Conservation (phyloP, 257 asterid genomes). For the Capsicum pubescens region DNA sequence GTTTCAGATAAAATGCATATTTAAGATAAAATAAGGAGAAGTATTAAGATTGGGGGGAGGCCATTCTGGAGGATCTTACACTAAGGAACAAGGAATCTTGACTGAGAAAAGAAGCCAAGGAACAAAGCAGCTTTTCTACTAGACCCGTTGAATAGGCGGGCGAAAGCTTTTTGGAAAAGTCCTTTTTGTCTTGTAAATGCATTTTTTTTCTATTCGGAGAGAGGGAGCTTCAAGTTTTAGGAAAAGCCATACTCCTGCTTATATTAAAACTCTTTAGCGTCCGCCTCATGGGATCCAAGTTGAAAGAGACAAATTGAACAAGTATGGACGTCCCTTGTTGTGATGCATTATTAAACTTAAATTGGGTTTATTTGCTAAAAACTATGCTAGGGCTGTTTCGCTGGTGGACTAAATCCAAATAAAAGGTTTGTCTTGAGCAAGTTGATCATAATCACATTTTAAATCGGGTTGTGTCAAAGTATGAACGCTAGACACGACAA, state of each 20-base stretch:
- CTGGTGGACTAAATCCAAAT: constrained; percentile 22
- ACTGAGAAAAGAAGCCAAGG: too few species aligned
- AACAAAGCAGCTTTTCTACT: too few species aligned
- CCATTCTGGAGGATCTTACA: neutral
- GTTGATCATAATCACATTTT: neutral
- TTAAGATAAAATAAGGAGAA: constrained; percentile 18
- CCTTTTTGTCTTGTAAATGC: too few species aligned
- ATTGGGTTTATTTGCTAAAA: constrained; percentile 16
- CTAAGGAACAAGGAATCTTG: too few species aligned
- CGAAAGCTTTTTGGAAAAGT: too few species aligned
- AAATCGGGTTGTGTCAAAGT: neutral
- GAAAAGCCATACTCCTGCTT: neutral
- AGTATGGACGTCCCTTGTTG: constrained; percentile 24
- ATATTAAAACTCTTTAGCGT: constrained; percentile 16
- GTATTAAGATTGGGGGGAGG: neutral
- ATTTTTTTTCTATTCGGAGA: too few species aligned
- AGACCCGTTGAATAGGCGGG: too few species aligned
- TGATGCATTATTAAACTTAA: constrained; percentile 21
- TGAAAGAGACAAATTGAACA: constrained; percentile 16
- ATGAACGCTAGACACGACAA: neutral
- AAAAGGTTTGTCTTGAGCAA: neutral
- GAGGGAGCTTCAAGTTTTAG: too few species aligned
- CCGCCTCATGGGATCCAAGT: neutral
- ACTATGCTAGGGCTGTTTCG: neutral
- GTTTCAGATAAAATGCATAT: constrained; percentile 39